Evolutionary conservation across 2,329 filamentous ascomycete species (phyloP).

Genomic region (Aspergillus tubingensis): DNA sequence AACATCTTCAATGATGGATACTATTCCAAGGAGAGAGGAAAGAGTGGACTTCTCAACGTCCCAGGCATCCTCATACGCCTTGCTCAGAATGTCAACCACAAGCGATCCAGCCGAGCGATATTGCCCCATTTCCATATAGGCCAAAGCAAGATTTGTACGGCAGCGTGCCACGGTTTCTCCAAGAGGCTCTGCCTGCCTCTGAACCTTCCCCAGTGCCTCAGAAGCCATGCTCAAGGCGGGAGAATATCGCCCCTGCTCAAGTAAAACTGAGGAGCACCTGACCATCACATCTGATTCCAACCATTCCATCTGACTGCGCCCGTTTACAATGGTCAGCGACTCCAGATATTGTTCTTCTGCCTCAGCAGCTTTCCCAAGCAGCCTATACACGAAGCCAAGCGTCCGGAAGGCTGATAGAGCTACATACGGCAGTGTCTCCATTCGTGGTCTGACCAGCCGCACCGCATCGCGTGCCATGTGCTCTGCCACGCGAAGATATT

Average conservation of each 20-base stretch:
- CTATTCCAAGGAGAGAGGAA: background rate
- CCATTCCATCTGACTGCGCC: background rate
- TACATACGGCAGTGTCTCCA: background rate
- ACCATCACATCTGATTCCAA: background rate
- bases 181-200: background rate
- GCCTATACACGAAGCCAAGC: background rate
- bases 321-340: background rate
- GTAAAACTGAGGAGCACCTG: background rate
- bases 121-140: background rate
- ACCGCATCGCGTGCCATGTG: background rate
- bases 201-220: background rate
- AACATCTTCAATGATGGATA: background rate
- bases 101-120: background rate
- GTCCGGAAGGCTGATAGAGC: background rate
- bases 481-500: background rate
- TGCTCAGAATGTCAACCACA: background rate
- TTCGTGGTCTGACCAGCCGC: background rate
- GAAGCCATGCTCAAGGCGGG: background rate
- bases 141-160: background rate
- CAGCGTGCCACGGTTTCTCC: background rate
- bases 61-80: background rate
- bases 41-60: background rate
- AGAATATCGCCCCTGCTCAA: background rate
- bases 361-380: background rate
- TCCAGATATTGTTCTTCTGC: constrained; percentile 1